Conservation (phyloP, 1,284 basidiomycete genomes). For the Volvariella volvacea region DNA sequence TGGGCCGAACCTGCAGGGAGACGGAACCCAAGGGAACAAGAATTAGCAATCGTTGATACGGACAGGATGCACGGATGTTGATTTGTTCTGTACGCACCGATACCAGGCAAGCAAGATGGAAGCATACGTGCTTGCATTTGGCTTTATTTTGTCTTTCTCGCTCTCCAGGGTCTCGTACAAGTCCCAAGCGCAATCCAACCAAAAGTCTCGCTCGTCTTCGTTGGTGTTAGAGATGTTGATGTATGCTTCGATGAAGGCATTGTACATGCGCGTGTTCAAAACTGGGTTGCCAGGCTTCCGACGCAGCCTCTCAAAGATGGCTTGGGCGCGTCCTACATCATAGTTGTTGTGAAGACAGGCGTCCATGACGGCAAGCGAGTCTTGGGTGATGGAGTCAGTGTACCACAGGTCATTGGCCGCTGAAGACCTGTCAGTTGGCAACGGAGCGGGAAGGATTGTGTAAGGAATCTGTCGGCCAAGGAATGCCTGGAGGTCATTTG, state of each 20-base stretch:
- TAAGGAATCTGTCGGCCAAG: constrained; percentile 39
- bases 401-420: constrained; percentile 50
- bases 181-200: constrained; percentile 54
- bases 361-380: constrained; percentile 69
- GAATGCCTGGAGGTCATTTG: constrained; percentile 28
- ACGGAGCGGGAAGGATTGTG: constrained; percentile 58
- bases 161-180: constrained; percentile 52
- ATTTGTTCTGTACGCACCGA: constrained; percentile 34
- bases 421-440: constrained; percentile 37
- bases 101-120: constrained; percentile 54
- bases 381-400: constrained; percentile 56
- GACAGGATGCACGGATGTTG: background rate
- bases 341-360: constrained; percentile 70
- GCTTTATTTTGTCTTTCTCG: constrained; percentile 39
- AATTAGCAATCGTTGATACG: constrained; percentile 2
- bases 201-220: constrained; percentile 37
- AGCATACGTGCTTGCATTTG: constrained; percentile 58
- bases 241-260: constrained; percentile 57
- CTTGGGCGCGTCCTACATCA: constrained; percentile 65
- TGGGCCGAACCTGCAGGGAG: constrained; percentile 30
- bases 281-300: constrained; percentile 36
- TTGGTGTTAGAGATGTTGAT: constrained; percentile 46
- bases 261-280: constrained; percentile 41
- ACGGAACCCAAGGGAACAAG: too few species aligned
- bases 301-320: constrained; percentile 59